phyloP scores from a whole-genome alignment of 768 basidiomycete species.

The Russula earlei region DNA sequence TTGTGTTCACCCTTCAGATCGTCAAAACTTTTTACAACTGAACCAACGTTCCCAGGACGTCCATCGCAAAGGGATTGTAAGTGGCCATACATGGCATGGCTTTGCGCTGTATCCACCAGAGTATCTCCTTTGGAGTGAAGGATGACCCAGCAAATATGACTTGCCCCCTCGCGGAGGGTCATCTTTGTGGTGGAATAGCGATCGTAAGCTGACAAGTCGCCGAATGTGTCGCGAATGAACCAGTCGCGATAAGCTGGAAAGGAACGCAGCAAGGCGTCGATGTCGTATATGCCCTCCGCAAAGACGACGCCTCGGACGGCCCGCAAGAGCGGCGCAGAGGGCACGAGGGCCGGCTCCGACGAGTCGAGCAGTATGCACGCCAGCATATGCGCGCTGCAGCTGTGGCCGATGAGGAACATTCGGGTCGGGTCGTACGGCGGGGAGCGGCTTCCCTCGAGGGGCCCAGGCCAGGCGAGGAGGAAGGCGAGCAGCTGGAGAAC shows the following conservation, averaged over 20 bases:
- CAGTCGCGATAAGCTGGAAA: conserved; percentile 61
- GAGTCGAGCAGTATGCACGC: conserved; percentile 57
- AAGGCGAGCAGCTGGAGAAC: conserved; percentile 52
- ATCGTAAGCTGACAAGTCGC: conserved; percentile 38
- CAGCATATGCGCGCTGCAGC: conserved; percentile 77
- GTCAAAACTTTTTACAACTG: conserved; percentile 28
- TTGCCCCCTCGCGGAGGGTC: conserved; percentile 28
- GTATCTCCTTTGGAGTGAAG: conserved; percentile 68
- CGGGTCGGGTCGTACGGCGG: conserved; percentile 31
- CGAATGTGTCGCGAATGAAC: conserved; percentile 65
- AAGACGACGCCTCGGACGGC: conserved; percentile 46
- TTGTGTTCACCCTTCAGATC: conserved; percentile 45
- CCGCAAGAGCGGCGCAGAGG: conserved; percentile 33
- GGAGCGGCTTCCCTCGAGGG: conserved; percentile 19
- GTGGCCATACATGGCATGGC: conserved; percentile 46
- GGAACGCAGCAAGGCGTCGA: conserved; percentile 49
- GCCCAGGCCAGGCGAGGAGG: conserved; percentile 39
- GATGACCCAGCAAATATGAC: conserved; percentile 52
- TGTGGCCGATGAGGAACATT: conserved; percentile 66
- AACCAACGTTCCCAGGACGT: conserved; percentile 21
- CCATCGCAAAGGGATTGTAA: conserved; percentile 34
- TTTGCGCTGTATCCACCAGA: conserved; percentile 55
- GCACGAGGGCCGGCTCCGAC: conserved; percentile 35
- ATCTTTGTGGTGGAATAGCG: conserved; percentile 38
- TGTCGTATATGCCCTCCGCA: conserved; percentile 74